Evolutionary conservation across 257 asterid genomes (phyloP), one percentile per base, ranked within the genome.

Genomic region (Leptodermis oblonga): DNA sequence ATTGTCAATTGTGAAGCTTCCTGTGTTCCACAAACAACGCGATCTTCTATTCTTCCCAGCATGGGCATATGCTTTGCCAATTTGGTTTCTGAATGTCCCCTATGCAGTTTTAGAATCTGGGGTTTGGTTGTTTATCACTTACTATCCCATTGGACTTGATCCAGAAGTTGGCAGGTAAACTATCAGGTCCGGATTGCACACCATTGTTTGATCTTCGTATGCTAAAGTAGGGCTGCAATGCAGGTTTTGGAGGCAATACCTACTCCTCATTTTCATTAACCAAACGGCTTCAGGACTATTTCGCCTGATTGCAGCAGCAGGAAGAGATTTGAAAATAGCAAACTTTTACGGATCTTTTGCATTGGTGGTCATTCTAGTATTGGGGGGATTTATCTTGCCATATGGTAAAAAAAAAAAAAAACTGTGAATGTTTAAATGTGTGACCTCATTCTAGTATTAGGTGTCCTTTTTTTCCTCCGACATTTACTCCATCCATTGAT

Each of bases 41-140:
- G 96, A 92, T 76, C 77, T 87, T 34, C 87, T 69, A n/a, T 86
- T 92, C 79, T 92, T 89, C 59, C 98, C 98, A 0, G 87, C 95
- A 58, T 92, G 98, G 98, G 76, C 81, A 33, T 92, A 82, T 72
- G 85, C 98, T 58, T 78, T 92, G 41, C 98, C 98, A 28, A 86
- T 90, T 15, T 59, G 65, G 65, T 15, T 59, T 15, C 43, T 59
- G 0, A 59, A 26, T 14, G 31, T 59, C 25, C 65, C 65, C 4
- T 59, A 59, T 59, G 65, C 65, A 33, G 43, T n/a, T 33, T 59
- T 59, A 33, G 65, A 59, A 59, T 15, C 65, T 10, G 65, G 65
- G 3, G 65, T 59, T 30, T 59, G 65, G 65, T 31, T 59, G 37
- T 22, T 15, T 5, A 59, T 59, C 20, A 59, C 65, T 4, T 59